Percentiles rank a stretch among this genome's conserved stretches.
Conservation (phyloP, 805 yeast genomes). For the Barnettozyma wickerhamii region DNA sequence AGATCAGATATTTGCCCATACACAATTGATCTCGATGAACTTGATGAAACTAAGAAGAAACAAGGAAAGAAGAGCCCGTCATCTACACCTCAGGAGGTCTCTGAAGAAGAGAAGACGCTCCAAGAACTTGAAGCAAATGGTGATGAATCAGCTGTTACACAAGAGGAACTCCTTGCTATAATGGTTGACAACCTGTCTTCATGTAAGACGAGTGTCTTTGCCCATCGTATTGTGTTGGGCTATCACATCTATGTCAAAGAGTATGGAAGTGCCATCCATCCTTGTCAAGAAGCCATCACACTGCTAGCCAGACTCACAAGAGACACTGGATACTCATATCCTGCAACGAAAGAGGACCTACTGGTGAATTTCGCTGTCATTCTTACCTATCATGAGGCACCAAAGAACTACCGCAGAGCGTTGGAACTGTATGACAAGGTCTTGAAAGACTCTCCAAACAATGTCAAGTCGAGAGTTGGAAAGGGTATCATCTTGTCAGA, state of each 20-base stretch:
- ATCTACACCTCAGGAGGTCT: slow-evolving; percentile 12
- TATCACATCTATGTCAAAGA: slow-evolving; percentile 58
- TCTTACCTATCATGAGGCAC: slow-evolving; percentile 85
- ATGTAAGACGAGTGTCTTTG: slow-evolving; percentile 47
- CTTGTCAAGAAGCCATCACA: slow-evolving; percentile 57
- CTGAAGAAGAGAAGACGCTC: slow-evolving; percentile 25
- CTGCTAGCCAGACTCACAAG: slow-evolving; percentile 45
- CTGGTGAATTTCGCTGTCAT: slow-evolving; percentile 66
- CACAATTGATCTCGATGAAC: slow-evolving; percentile 17
- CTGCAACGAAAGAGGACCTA: slow-evolving; percentile 52
- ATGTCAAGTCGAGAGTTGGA: slow-evolving; percentile 69
- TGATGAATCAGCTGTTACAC: slow-evolving; percentile 27
- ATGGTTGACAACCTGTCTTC: slow-evolving; percentile 48
- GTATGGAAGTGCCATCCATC: slow-evolving; percentile 56
- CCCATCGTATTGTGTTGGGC: slow-evolving; percentile 59
- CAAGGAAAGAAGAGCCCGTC: slow-evolving; percentile 14
- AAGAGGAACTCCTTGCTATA: slow-evolving; percentile 47
- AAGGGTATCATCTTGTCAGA: slow-evolving; percentile 76
- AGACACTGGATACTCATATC: slow-evolving; percentile 43
- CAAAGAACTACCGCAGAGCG: slow-evolving; percentile 79
- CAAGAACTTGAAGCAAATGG: slow-evolving; percentile 22
- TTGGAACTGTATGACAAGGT: slow-evolving; percentile 63
- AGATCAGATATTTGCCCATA: slow-evolving; percentile 69
- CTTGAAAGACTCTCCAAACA: slow-evolving; percentile 39
- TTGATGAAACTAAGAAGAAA: slow-evolving; percentile 10